Evolutionary conservation across 2,329 filamentous ascomycete species (phyloP).

Genomic region (Calonectria pauciramosa): DNA sequence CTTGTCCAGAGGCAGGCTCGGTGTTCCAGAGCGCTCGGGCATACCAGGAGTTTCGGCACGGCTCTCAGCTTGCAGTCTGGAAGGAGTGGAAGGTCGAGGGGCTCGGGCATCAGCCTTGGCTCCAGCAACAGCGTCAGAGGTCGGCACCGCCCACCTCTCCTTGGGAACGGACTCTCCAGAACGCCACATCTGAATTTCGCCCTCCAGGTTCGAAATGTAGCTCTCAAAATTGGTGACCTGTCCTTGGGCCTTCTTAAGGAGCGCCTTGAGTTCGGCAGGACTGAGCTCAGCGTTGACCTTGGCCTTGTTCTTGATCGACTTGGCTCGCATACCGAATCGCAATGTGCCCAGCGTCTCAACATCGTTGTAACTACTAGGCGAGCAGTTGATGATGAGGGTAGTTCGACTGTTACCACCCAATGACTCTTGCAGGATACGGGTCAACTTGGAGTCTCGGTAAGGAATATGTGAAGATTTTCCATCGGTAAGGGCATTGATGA

Average conservation of each 20-base stretch:
- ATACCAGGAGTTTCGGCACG: slow-evolving; percentile 74
- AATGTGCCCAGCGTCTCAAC: slow-evolving; percentile 92
- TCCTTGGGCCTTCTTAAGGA: slow-evolving; percentile 92
- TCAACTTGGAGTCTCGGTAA: slow-evolving; percentile 98
- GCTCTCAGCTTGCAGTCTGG: slow-evolving; percentile 67
- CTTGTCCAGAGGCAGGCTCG: slow-evolving; percentile 90
- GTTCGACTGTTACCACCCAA: slow-evolving; percentile 97
- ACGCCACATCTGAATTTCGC: slow-evolving; percentile 89
- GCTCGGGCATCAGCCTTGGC: slow-evolving; percentile 59
- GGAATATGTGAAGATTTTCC: slow-evolving; percentile 97
- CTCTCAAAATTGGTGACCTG: slow-evolving; percentile 90
- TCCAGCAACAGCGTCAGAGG: slow-evolving; percentile 59
- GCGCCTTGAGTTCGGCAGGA: slow-evolving; percentile 91
- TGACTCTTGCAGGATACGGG: slow-evolving; percentile 95
- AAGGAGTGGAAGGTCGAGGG: slow-evolving; percentile 67
- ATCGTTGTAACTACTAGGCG: slow-evolving; percentile 99
- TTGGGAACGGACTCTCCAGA: slow-evolving; percentile 89
- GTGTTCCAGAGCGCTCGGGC: slow-evolving; percentile 88
- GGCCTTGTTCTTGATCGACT: slow-evolving; percentile 99
- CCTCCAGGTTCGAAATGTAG: slow-evolving; percentile 87
- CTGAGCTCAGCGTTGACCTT: slow-evolving; percentile 99
- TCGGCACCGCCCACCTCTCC: slow-evolving; percentile 85
- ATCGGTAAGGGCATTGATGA: slow-evolving; percentile 97
- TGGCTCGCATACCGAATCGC: slow-evolving; percentile 94
- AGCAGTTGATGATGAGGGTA: slow-evolving; percentile 99